These are phyloP conservation scores for Cucurbita moschata DNA, from an alignment of 306 rosid species.

Conservation along the genomic window DNA sequence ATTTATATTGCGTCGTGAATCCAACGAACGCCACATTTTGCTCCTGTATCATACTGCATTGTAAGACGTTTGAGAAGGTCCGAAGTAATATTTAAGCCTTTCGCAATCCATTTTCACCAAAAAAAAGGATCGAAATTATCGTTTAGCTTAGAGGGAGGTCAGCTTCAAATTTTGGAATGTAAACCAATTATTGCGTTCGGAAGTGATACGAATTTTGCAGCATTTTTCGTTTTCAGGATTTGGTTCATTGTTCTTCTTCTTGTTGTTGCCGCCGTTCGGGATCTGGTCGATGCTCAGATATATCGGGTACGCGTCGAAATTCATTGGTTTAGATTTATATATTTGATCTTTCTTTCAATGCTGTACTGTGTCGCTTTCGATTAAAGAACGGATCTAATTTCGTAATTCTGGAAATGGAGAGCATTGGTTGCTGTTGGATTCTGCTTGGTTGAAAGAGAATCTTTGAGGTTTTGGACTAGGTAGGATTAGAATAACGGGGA, in stretches of 20 bases:
- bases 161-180: constrained; percentile 3
- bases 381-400: background rate
- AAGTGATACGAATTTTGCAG: background rate
- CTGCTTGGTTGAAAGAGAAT: constrained; percentile 16
- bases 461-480: constrained; percentile 28
- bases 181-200: background rate
- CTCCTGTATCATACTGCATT: constrained; percentile 4
- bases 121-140: background rate
- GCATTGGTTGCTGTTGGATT: constrained; percentile 7
- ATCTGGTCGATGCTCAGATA: background rate
- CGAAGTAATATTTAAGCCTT: background rate
- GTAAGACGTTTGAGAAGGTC: background rate
- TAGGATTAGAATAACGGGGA: constrained; percentile 19
- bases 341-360: background rate
- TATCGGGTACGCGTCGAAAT: background rate
- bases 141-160: background rate
- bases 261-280: background rate
- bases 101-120: background rate
- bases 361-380: background rate
- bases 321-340: background rate
- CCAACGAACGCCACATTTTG: constrained; percentile 8
- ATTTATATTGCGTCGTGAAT: background rate
- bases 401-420: background rate
- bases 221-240: background rate
- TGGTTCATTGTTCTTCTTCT: background rate